Conservation (phyloP, 2,329 filamentous ascomycete genomes). For the Ophiostoma himal-ulmi region DNA sequence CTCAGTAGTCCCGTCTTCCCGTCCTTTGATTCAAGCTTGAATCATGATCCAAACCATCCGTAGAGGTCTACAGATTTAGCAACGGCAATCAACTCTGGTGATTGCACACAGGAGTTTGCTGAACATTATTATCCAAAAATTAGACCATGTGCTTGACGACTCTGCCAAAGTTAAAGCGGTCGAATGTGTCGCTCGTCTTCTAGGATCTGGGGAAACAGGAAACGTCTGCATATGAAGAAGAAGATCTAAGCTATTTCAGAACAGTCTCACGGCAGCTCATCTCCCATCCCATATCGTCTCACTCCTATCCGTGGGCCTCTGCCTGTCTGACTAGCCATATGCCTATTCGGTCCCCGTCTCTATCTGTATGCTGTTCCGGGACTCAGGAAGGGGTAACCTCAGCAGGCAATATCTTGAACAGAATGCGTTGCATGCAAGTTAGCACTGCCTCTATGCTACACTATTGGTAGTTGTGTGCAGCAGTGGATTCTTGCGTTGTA, state of each 20-base stretch:
- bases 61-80: no score
- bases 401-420: no score
- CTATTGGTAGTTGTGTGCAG: not conserved
- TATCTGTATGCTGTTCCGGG: not conserved
- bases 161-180: not conserved
- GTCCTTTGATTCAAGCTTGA: no score
- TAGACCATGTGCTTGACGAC: no score
- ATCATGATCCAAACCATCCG: no score
- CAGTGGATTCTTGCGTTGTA: not conserved
- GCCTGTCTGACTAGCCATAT: not conserved
- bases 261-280: not conserved
- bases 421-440: no score
- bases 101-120: no score
- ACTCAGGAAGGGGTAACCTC: not conserved
- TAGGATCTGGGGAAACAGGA: not conserved
- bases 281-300: not conserved
- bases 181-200: not conserved
- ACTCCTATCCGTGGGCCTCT: not conserved
- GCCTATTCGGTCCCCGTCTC: not conserved
- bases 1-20: no score
- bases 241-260: not conserved
- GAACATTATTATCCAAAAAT: no score
- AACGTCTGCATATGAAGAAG: not conserved
- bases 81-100: no score
- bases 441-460: not conserved